Conservation (phyloP, 805 yeast species). For the Ogataea neopini region DNA sequence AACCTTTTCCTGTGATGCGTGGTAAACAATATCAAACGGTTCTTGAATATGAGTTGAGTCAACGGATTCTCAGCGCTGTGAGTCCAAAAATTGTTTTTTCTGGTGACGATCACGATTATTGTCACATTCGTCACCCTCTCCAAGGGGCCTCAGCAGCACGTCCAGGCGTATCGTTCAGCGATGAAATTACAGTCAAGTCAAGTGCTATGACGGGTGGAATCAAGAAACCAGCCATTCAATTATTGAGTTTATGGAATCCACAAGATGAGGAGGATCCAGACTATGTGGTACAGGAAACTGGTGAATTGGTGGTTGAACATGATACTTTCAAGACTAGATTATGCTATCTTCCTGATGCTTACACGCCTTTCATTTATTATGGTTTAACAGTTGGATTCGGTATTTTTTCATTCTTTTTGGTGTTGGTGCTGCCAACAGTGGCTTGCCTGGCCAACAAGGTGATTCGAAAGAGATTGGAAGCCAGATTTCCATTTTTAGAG, state of each 20-base stretch:
- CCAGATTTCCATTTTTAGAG: conserved; percentile 7
- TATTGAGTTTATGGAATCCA: conserved; percentile 59
- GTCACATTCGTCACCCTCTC: conserved; percentile 64
- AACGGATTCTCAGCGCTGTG: conserved; percentile 54
- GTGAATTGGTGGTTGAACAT: conserved; percentile 24
- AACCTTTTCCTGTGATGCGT: conserved; percentile 62
- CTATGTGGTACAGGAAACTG: conserved; percentile 19
- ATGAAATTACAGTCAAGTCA: conserved; percentile 84
- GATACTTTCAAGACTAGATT: conserved; percentile 31
- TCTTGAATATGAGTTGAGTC: conserved; percentile 57
- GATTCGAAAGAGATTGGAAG: conserved; percentile 7
- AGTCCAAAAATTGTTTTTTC: conserved; percentile 74
- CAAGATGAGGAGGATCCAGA: conserved; percentile 8
- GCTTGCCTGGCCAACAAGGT: conserved; percentile 12
- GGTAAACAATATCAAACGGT: conserved; percentile 93
- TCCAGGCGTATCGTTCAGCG: conserved; percentile 16
- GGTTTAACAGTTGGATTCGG: conserved; percentile 12
- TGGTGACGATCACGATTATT: conserved; percentile 97
- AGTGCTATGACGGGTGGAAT: conserved; percentile 95
- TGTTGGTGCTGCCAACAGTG: conserved; percentile 15
- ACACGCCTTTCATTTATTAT: conserved; percentile 26
- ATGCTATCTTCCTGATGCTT: conserved; percentile 34
- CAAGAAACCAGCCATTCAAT: conserved; percentile 79
- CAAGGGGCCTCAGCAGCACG: neutral
- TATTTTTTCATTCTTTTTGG: conserved; percentile 22